Base-by-base conservation (phyloP, 176 grass and related monocot genomes). In the Miscanthus lutarioriparius region DNA sequence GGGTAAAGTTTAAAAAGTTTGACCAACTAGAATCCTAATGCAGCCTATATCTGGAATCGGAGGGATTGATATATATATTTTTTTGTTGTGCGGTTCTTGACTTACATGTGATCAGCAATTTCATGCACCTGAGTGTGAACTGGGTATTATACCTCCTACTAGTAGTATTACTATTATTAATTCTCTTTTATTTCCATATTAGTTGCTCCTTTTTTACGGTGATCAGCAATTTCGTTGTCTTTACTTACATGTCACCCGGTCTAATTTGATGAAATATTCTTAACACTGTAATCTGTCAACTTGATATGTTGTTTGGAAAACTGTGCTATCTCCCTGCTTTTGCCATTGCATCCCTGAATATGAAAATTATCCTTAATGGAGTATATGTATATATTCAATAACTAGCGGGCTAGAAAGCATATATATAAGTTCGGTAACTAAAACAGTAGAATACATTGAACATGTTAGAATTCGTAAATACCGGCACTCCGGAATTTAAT, bases 331-430 rank as follows among this genome's bases (percentile, higher is more conserved):
- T 27, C 10, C 4, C 9, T 67, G 64, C 32, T 67, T 35, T 67
- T 33, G 30, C 28, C 32, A 67, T 33, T 67, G 32, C 30, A 35
- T 67, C 64, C 62, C 8, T 65, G 38, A 36, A 59, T 61, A 44
- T 70, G 23, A n/a, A 77, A 61, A n/a, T 85, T 41, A 56, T 53
- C 62, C 15, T 41, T 19, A 81, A 40, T 76, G 70, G 13, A 43
- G 11, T 17, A 16, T 62, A 62, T 61, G 2, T 25, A 26, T 78
- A 26, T 78, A 63, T 78, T 40, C 36, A 63, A 16, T 35, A 35
- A 38, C 37, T 38, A 38, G 37, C 37, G 37, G 37, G 37, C 37
- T 38, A 38, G 37, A 38, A 38, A 38, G 5, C 37, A 38, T 36
- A 36, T 36, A 36, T 7, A 30, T 35, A 35, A 35, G 33, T 35